These are phyloP conservation scores for Ascochyta rabiei DNA, from an alignment of 2,329 filamentous ascomycete genomes.

Conservation along the genomic window DNA sequence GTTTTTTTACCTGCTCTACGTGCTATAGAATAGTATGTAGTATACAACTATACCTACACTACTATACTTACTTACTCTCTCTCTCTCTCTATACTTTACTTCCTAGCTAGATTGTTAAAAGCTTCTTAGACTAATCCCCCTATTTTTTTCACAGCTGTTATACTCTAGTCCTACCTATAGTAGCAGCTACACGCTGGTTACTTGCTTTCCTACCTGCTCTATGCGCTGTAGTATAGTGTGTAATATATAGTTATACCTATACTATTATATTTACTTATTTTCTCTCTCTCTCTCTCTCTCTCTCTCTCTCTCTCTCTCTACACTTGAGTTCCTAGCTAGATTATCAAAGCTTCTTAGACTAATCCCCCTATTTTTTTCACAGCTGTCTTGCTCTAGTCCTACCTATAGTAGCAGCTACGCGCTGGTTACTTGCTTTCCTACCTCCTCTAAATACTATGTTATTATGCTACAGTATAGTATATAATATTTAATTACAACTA, in stretches of 20 bases:
- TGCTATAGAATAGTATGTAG: not conserved
- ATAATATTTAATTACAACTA: not conserved
- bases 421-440: constrained; percentile 2
- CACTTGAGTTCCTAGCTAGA: not conserved
- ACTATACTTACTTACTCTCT: no score
- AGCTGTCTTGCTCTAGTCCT: not conserved
- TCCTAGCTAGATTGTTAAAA: not conserved
- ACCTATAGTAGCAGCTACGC: constrained; percentile 15
- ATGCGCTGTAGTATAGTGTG: not conserved
- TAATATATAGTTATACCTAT: not conserved
- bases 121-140: not conserved
- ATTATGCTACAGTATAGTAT: not conserved
- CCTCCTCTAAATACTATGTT: no score
- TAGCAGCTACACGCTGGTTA: constrained; percentile 12
- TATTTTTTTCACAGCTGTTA: not conserved
- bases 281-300: no score
- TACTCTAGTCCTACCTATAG: constrained; percentile 6
- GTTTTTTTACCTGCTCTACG: not conserved
- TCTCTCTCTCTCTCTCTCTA: no score
- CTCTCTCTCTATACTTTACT: no score
- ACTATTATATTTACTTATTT: no score
- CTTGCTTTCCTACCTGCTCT: not conserved
- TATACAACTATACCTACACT: not conserved
- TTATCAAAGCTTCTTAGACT: not conserved
- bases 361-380: not conserved